These are phyloP conservation scores for Durio zibethinus DNA, from an alignment of 345 rosid species.

Conservation along the genomic window DNA sequence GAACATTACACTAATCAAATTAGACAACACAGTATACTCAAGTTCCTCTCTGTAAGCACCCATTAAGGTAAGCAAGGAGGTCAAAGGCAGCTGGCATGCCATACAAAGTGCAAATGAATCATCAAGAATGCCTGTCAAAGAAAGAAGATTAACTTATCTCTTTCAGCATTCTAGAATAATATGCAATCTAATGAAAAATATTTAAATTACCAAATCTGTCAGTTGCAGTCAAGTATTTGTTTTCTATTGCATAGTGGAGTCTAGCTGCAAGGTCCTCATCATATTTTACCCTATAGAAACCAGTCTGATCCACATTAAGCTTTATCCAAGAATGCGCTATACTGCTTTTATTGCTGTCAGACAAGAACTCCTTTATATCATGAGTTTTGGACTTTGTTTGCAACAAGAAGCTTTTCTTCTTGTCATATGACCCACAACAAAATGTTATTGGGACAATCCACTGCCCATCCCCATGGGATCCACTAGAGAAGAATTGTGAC, in stretches of 20 bases:
- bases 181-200: not conserved
- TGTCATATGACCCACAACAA: slow-evolving; percentile 73
- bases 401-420: slow-evolving; percentile 60
- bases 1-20: slow-evolving; percentile 69
- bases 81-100: slow-evolving; percentile 81
- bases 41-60: slow-evolving; percentile 73
- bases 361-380: slow-evolving; percentile 40
- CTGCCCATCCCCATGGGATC: slow-evolving; percentile 76
- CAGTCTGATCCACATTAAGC: slow-evolving; percentile 77
- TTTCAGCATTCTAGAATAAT: slow-evolving; percentile 7
- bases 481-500: slow-evolving; percentile 88
- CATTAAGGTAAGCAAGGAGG: slow-evolving; percentile 78
- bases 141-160: slow-evolving; percentile 15
- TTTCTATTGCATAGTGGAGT: slow-evolving; percentile 71
- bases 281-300: slow-evolving; percentile 92
- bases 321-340: slow-evolving; percentile 57
- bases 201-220: slow-evolving; percentile 75
- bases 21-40: slow-evolving; percentile 76
- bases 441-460: slow-evolving; percentile 94
- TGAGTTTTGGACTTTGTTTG: slow-evolving; percentile 56
- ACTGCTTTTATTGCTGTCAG: slow-evolving; percentile 16
- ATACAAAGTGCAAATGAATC: slow-evolving; percentile 87
- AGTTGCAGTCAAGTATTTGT: slow-evolving; percentile 47
- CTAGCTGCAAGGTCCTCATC: slow-evolving; percentile 75
- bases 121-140: slow-evolving; percentile 73